phyloP scores from a whole-genome alignment of 225 moss, liverwort and hornwort species.

The Rhytidiadelphus loreus region DNA sequence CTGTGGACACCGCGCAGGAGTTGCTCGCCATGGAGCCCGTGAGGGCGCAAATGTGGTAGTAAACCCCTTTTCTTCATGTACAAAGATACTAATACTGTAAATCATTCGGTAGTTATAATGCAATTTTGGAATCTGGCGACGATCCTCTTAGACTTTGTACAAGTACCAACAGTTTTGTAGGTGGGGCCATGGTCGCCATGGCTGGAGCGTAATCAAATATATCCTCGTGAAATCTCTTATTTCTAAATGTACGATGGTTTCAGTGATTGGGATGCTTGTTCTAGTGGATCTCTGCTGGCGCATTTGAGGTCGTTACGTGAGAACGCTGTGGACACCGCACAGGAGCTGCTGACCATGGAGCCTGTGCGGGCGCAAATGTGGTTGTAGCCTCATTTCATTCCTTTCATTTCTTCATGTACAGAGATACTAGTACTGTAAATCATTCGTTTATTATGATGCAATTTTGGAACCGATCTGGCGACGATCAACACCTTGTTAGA shows the following conservation, averaged over 20 bases:
- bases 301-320: conserved; percentile 17
- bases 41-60: conserved; percentile 43
- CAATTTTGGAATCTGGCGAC: neutral
- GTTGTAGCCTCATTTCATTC: neutral
- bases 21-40: conserved; percentile 26
- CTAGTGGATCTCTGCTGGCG: neutral
- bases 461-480: neutral
- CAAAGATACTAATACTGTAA: neutral
- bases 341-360: conserved; percentile 19
- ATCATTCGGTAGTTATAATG: neutral
- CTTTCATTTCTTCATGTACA: neutral
- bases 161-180: conserved; percentile 18
- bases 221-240: neutral
- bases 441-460: neutral
- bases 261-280: neutral
- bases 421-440: neutral
- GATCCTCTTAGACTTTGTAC: conserved; percentile 9
- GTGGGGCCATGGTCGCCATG: neutral
- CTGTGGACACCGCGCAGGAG: conserved; percentile 31
- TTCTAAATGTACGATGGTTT: neutral
- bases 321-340: conserved; percentile 11
- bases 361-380: conserved; percentile 30
- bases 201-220: neutral
- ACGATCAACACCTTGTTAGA: neutral
- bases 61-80: neutral